Conservation (phyloP, 169 alveolate genomes). For the Plasmodium coatneyi region DNA sequence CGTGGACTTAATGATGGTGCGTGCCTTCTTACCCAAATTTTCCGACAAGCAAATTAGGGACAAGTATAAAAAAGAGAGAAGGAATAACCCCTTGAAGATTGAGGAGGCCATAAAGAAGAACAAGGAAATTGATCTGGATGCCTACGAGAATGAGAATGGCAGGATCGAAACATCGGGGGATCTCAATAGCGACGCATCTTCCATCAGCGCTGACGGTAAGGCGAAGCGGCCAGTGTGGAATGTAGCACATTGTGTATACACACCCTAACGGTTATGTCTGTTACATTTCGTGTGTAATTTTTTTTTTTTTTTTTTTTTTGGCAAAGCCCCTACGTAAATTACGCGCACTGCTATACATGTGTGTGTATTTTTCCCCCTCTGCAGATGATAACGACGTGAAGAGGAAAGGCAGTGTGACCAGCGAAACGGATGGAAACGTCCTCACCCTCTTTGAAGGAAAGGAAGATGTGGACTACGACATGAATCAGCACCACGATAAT, state of each 20-base stretch:
- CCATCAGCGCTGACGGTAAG: conserved; percentile 73
- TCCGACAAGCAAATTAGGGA: conserved; percentile 83
- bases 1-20: conserved; percentile 81
- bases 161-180: conserved; percentile 81
- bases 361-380: background rate
- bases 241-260: background rate
- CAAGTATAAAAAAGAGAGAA: conserved; percentile 83
- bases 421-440: conserved; percentile 43
- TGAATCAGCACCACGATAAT: background rate
- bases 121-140: conserved; percentile 78
- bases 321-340: background rate
- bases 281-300: background rate
- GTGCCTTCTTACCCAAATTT: conserved; percentile 82
- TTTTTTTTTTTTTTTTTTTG: background rate
- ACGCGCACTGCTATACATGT: background rate
- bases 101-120: conserved; percentile 77
- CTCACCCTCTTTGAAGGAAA: conserved; percentile 40
- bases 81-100: conserved; percentile 77
- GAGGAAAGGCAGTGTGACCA: background rate
- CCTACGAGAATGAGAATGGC: conserved; percentile 82
- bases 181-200: conserved; percentile 76
- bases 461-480: conserved; percentile 8
- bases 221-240: background rate
- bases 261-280: background rate
- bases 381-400: conserved; percentile 5